Base-by-base conservation (phyloP, 1,284 basidiomycete species). In the Moniliophthora roreri region DNA sequence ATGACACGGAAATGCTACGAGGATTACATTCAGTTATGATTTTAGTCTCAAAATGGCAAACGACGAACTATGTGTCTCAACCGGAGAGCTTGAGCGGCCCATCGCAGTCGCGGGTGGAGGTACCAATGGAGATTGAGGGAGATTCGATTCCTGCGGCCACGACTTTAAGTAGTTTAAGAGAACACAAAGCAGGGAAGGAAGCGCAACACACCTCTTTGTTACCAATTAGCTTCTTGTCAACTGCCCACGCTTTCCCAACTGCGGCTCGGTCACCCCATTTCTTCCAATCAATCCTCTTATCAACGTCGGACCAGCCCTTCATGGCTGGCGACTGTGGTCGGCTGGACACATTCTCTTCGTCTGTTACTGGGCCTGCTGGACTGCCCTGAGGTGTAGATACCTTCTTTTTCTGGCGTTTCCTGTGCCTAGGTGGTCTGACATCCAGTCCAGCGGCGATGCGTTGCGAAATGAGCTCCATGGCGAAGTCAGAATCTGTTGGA, bases 401-500 rank as follows among this genome's bases (percentile, higher is more conserved):
- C 16, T 42, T 49, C 48, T 20, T 37, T 34, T n/a, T 47, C 46
- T 52, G 54, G 55, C 47, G 50, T 34, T 18, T 35, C 50, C 51
- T 55, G 48, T 28, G 50, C 32, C 59, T 64, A 11, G 62, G 52
- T 4, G 74, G 69, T 34, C 62, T 65, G 20, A 82, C 62, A 36
- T 75, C 70, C 41, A 84, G 69, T 11, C 85, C 84, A 26, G 73
- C 69, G 35, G 80, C 75, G 9, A 87, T 74, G 3, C 86, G 78
- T 54, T 77, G 72, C 1, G 83, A 78, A 35, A 88, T 86, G 9
- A 88, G 62, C 32, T 84, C 77, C 80, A 87, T 86, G 1, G 86
- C 84, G 60, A 83, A 77, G 51, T 88, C 84, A 1, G 81, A 76
- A 61, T 89, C 84, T 4, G 84, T 87, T 0, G 85, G 85, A 5